Base-by-base conservation (phyloP, 2,329 filamentous ascomycete genomes). In the Elsinoe ampelina region DNA sequence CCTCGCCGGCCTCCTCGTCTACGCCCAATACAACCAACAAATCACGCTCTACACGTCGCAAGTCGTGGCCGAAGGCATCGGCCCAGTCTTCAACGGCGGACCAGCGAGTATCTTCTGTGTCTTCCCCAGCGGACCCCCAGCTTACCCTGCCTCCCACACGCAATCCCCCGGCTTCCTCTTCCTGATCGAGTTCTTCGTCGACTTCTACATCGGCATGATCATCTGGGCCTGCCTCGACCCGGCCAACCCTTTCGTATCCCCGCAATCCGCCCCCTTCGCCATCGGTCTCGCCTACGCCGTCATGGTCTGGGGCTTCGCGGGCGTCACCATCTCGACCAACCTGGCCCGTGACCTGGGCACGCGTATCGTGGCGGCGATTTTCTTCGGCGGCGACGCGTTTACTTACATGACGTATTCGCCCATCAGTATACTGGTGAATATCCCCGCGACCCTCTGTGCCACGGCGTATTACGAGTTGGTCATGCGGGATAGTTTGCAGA, bases 191-290 rank as follows among this genome's bases (percentile, higher is more conserved):
- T 83, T 80, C 64, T 81, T 83, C 61, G 79, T 80, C 26, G 77
- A 80, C 63, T 71, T 67, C 57, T 81, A 81, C 67, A 77, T 83
- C 57, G 76, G 74, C 26, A 71, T 82, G 58, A 68, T 81, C 12
- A 81, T 83, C 64, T 83, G 80, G 79, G 73, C 79, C 6, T 72
- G 71, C 45, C 71, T 82, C 32, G 80, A 83, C 65, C 78, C 78
- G 0, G 77, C 79, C 10, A 83, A 83, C 65, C 79, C 79, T 0
- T 82, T 82, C 64, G 70, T 82, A 22, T 66, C 72, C 6, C 72
- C 78, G 5, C 57, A 68, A 8, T 67, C 68, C 20, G 75, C 74
- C 1, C 78, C 79, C 3, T 80, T 80, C 60, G 72, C 76, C 35
- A 82, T 83, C 61, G 80, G 80, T 10, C 63, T 82, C 3, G 79